phyloP scores from a whole-genome alignment of 805 yeast species.

The Candida boidinii region DNA sequence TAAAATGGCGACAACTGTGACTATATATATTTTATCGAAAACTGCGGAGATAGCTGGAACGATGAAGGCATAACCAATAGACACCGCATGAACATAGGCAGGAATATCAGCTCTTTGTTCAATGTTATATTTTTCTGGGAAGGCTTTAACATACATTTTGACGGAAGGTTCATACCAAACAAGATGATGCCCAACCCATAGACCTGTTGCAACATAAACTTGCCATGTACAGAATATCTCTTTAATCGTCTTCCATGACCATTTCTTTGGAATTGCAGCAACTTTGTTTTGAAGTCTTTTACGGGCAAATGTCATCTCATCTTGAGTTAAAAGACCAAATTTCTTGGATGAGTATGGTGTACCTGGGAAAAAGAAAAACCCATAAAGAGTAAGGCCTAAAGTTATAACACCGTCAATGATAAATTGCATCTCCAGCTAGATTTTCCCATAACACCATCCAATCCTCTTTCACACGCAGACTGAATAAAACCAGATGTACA shows the following conservation, averaged over 20 bases:
- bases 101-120: constrained; percentile 32
- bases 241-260: too few relatives aligned
- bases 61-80: constrained; percentile 29
- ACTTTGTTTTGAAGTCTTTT: constrained; percentile 35
- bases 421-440: constrained; percentile 40
- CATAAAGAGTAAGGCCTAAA: constrained; percentile 30
- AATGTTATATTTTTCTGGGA: constrained; percentile 27
- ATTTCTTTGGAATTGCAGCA: constrained; percentile 18
- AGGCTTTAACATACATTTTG: constrained; percentile 24
- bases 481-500: constrained; percentile 31
- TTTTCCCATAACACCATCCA: constrained; percentile 13
- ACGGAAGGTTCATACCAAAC: constrained; percentile 34
- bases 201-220: constrained; percentile 31
- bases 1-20: too few relatives aligned
- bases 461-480: constrained; percentile 20
- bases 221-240: constrained; percentile 40
- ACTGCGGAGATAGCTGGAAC: constrained; percentile 33
- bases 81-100: constrained; percentile 29
- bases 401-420: constrained; percentile 34
- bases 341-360: constrained; percentile 36
- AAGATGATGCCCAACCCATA: constrained; percentile 31
- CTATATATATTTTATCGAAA: too few relatives aligned
- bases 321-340: constrained; percentile 31
- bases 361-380: constrained; percentile 35
- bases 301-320: constrained; percentile 35